phyloP scores from a whole-genome alignment of 768 basidiomycete species.

The Hygrocybe punicea region DNA sequence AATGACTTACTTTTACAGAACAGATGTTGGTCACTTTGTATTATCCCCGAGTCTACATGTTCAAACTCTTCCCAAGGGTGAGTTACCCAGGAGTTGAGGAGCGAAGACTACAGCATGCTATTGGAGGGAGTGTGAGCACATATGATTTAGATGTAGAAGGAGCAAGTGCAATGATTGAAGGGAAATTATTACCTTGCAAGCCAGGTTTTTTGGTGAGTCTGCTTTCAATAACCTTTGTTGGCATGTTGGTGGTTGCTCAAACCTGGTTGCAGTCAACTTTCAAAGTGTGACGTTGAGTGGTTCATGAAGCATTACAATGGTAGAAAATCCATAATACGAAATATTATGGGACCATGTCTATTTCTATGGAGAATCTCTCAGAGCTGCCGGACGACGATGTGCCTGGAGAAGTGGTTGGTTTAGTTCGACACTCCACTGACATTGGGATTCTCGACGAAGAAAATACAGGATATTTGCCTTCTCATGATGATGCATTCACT shows the following conservation, averaged over 20 bases:
- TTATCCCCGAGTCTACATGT: conserved; percentile 34
- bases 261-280: conserved; percentile 20
- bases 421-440: conserved; percentile 19
- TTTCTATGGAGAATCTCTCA: conserved; percentile 15
- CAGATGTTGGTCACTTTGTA: conserved; percentile 31
- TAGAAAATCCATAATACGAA: conserved; percentile 29
- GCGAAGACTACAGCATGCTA: conserved; percentile 13
- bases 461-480: conserved; percentile 30
- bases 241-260: conserved; percentile 18
- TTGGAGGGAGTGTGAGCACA: conserved; percentile 36
- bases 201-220: conserved; percentile 20
- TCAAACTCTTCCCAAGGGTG: no score
- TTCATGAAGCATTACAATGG: conserved; percentile 31
- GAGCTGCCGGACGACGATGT: conserved; percentile 31
- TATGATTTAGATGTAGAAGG: conserved; percentile 24
- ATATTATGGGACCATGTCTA: conserved; percentile 21
- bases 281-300: conserved; percentile 14
- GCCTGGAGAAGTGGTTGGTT: conserved; percentile 26
- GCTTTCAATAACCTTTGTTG: conserved; percentile 31
- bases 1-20: conserved; percentile 32
- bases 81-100: conserved; percentile 27
- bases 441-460: conserved; percentile 19
- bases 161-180: no score
- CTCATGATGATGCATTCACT: background rate
- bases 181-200: conserved; percentile 27